Evolutionary conservation across 257 asterid genomes (phyloP).

Genomic region (Linaria vulgaris): DNA sequence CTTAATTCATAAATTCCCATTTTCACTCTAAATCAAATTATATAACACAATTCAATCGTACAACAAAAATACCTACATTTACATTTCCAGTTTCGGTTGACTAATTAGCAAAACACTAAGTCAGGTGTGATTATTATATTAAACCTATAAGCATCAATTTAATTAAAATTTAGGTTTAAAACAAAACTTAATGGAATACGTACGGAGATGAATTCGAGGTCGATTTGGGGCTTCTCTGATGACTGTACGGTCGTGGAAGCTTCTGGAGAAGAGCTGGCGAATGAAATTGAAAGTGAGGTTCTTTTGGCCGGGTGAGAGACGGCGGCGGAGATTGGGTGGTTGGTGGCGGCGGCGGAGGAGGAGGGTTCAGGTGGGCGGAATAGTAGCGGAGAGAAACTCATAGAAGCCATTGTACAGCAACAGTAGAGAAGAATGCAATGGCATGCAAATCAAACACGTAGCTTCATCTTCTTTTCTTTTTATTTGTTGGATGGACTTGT

Average conservation of each 20-base stretch:
- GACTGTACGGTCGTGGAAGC: constrained; percentile 49
- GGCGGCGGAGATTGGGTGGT: constrained; percentile 37
- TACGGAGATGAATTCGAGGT: constrained; percentile 79
- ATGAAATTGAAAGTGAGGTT: constrained; percentile 24
- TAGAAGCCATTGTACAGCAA: constrained; percentile 39
- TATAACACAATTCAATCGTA: not conserved
- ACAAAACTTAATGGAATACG: not conserved
- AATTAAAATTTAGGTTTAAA: not conserved
- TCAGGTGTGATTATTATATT: too few species aligned
- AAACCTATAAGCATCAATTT: not conserved
- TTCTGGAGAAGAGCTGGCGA: constrained; percentile 49
- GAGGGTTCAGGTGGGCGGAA: constrained; percentile 47
- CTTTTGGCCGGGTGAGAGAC: constrained; percentile 28
- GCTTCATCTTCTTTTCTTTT: too few species aligned
- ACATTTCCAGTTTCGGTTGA: not conserved
- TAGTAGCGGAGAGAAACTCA: constrained; percentile 37
- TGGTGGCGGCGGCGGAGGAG: constrained; percentile 31
- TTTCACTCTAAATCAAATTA: too few species aligned
- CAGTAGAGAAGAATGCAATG: too few species aligned
- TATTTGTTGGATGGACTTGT: too few species aligned
- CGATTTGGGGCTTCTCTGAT: constrained; percentile 53
- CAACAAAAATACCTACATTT: not conserved
- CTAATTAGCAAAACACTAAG: not conserved
- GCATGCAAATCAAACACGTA: too few species aligned
- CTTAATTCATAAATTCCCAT: not conserved